Percentiles rank a stretch among this genome's conserved stretches.
These are phyloP conservation scores for Setaria italica DNA, from an alignment of 202 grass and related monocot genomes.

Conservation along the genomic window DNA sequence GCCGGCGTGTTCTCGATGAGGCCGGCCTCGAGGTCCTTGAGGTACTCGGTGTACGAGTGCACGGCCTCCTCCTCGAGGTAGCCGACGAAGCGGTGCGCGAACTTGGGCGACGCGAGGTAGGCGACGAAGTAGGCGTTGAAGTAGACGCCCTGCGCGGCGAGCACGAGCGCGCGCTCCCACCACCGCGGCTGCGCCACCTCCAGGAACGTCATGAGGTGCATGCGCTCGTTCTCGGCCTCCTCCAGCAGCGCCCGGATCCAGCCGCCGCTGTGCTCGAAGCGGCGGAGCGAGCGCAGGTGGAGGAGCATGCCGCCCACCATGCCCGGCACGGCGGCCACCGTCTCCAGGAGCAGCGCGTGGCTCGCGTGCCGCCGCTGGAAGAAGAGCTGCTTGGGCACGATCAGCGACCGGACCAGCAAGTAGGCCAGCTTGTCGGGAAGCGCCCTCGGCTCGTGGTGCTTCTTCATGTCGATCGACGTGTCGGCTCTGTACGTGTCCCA, in stretches of 20 bases:
- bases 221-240: conserved; percentile 97
- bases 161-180: conserved; percentile 91
- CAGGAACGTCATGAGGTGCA: conserved; percentile 99
- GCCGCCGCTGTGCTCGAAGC: conserved; percentile 89
- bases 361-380: conserved; percentile 85
- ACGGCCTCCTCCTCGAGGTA: conserved; percentile 98
- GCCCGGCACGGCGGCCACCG: conserved; percentile 88
- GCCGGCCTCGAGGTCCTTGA: conserved; percentile 82
- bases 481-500: conserved; percentile 86
- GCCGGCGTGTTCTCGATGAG: conserved; percentile 84
- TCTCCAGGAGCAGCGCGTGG: conserved; percentile 95
- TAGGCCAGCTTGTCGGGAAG: conserved; percentile 83
- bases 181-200: conserved; percentile 78
- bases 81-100: conserved; percentile 83
- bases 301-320: conserved; percentile 93
- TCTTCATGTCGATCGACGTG: conserved; percentile 78
- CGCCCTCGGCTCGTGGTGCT: conserved; percentile 77
- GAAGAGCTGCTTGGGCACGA: conserved; percentile 86
- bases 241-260: conserved; percentile 89
- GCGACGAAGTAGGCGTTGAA: conserved; percentile 94
- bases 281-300: conserved; percentile 87
- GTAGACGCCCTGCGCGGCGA: conserved; percentile 91
- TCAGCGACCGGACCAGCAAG: conserved; percentile 73
- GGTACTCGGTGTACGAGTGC: conserved; percentile 95
- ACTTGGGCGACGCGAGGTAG: conserved; percentile 84